Percentiles rank a stretch among this genome's conserved stretches.
phyloP scores from a whole-genome alignment of 2,329 filamentous ascomycete genomes.

The Aspergillus sp. region DNA sequence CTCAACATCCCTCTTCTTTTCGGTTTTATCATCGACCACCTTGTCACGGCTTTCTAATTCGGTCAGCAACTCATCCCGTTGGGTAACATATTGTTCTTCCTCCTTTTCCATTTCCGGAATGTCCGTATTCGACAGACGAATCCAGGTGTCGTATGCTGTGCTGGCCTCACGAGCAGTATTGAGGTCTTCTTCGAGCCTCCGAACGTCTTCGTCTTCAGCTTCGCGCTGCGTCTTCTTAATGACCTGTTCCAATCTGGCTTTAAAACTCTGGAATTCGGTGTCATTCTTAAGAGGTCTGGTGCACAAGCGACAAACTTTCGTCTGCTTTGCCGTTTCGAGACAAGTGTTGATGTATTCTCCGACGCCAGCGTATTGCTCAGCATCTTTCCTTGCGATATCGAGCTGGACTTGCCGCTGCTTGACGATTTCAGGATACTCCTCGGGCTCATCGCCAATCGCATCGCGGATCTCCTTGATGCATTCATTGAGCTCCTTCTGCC shows the following conservation, averaged over 20 bases:
- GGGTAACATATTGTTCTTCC: slow-evolving; percentile 51
- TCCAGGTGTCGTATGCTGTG: slow-evolving; percentile 65
- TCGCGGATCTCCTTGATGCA: slow-evolving; percentile 57
- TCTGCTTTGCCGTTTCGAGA: slow-evolving; percentile 55
- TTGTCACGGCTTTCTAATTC: slow-evolving; percentile 62
- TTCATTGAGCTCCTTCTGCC: slow-evolving; percentile 52
- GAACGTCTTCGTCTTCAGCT: slow-evolving; percentile 54
- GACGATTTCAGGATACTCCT: slow-evolving; percentile 46
- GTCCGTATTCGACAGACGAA: slow-evolving; percentile 58
- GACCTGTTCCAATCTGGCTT: slow-evolving; percentile 55
- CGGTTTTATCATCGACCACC: slow-evolving; percentile 52
- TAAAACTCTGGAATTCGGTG: slow-evolving; percentile 54
- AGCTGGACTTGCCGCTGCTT: slow-evolving; percentile 45
- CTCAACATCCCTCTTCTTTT: slow-evolving; percentile 65
- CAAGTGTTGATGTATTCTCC: slow-evolving; percentile 65
- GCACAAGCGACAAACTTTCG: slow-evolving; percentile 71
- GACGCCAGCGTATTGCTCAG: slow-evolving; percentile 59
- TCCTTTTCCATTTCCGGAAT: slow-evolving; percentile 62
- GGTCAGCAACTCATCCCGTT: slow-evolving; percentile 53
- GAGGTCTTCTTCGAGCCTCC: slow-evolving; percentile 55
- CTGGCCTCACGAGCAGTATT: slow-evolving; percentile 55
- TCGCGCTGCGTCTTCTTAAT: slow-evolving; percentile 46
- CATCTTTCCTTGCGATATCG: slow-evolving; percentile 51
- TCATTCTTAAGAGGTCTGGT: slow-evolving; percentile 56
- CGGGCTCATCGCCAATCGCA: slow-evolving; percentile 45